Percentiles rank a stretch among this genome's conserved stretches.
Evolutionary conservation across 805 yeast species (phyloP).

Genomic region (Ogataea parapolymorpha): DNA sequence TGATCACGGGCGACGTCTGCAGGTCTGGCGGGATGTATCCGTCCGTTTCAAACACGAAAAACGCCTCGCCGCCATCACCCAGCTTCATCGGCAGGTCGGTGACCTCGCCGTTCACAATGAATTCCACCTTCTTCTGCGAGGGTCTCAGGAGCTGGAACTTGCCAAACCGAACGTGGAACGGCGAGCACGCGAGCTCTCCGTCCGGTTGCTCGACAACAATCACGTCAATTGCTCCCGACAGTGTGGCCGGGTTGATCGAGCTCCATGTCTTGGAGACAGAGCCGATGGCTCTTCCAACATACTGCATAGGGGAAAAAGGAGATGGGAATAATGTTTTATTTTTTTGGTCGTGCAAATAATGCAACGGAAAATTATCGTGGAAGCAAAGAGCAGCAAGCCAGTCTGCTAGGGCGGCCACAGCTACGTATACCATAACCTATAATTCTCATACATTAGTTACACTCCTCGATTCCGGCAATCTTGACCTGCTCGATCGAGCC

Average conservation of each 20-base stretch:
- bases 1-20: slow-evolving; percentile 81
- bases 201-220: slow-evolving; percentile 89
- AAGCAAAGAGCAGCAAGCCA: not conserved
- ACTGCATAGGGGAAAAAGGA: slow-evolving; percentile 66
- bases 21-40: slow-evolving; percentile 70
- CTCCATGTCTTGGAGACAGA: slow-evolving; percentile 97
- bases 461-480: slow-evolving; percentile 44
- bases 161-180: slow-evolving; percentile 96
- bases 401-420: not conserved
- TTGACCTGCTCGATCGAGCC: slow-evolving; percentile 66
- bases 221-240: slow-evolving; percentile 95
- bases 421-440: not conserved
- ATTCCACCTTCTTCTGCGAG: slow-evolving; percentile 89
- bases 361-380: too few relatives aligned
- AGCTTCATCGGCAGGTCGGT: slow-evolving; percentile 92
- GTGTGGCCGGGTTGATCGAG: slow-evolving; percentile 92
- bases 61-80: slow-evolving; percentile 98
- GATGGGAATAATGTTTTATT: slow-evolving; percentile 3
- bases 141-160: slow-evolving; percentile 90
- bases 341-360: slow-evolving; percentile 3
- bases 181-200: slow-evolving; percentile 74
- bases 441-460: not conserved
- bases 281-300: slow-evolving; percentile 93
- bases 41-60: slow-evolving; percentile 88
- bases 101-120: slow-evolving; percentile 76